Evolutionary conservation across 2,329 filamentous ascomycete species (phyloP).

Genomic region (Neurospora sp.): DNA sequence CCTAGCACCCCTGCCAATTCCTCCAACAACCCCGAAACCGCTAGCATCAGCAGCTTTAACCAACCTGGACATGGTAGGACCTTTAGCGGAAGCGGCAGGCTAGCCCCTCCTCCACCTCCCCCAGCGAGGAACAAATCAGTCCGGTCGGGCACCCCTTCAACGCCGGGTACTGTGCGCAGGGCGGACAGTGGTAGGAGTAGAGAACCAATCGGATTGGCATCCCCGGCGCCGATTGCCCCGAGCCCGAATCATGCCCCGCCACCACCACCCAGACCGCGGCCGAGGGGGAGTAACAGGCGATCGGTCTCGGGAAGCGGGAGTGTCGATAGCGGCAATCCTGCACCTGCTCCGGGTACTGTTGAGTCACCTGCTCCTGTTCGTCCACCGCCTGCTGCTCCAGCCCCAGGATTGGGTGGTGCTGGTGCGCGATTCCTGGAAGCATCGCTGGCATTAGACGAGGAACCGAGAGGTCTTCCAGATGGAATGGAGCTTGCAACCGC

Average conservation of each 20-base stretch:
- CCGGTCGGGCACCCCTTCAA: slow-evolving; percentile 31
- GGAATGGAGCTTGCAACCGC: slow-evolving; percentile 3
- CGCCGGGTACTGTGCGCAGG: slow-evolving; percentile 27
- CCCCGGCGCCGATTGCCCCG: slow-evolving; percentile 4
- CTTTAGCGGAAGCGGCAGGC: slow-evolving; percentile 14
- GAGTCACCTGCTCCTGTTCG: background rate
- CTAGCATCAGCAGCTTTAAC: slow-evolving; percentile 13
- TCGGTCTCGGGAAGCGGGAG: slow-evolving; percentile 24
- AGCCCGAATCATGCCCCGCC: slow-evolving; percentile 23
- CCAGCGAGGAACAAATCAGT: slow-evolving; percentile 23
- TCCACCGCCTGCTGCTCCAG: background rate
- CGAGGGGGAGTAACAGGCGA: slow-evolving; percentile 36
- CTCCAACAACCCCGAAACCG: background rate
- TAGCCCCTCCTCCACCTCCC: slow-evolving; percentile 26
- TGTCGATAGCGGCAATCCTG: slow-evolving; percentile 18
- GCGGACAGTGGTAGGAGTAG: slow-evolving; percentile 19
- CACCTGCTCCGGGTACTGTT: slow-evolving; percentile 1
- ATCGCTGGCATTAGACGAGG: background rate
- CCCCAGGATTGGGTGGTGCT: slow-evolving; percentile 7
- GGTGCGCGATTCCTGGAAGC: slow-evolving; percentile 11
- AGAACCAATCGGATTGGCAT: slow-evolving; percentile 13
- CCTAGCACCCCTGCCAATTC: slow-evolving; percentile 1
- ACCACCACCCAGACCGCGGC: slow-evolving; percentile 39
- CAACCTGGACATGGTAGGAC: background rate
- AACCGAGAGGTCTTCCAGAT: slow-evolving; percentile 10